Base-by-base conservation (phyloP, 768 basidiomycete genomes). In the Kwoniella botswanensis region DNA sequence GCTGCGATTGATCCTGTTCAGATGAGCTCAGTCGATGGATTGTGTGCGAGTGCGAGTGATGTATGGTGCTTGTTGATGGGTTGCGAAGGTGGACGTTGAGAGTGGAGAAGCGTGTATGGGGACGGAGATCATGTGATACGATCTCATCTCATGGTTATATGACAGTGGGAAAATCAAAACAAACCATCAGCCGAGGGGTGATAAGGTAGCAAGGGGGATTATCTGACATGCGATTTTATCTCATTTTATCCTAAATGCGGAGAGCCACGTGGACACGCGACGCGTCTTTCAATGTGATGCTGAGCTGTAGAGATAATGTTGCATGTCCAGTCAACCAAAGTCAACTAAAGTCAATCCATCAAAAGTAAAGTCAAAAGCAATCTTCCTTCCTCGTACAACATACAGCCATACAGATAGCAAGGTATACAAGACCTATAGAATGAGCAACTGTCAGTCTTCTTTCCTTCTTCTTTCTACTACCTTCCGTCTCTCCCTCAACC, bases 271-370 rank as follows among this genome's bases (percentile, higher is more conserved):
- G 68, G 35, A 26, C 4, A 64, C 63, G 63, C 63, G 63, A 52
- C 63, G 63, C 63, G 63, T 64, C 26, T 55, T 50, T 2, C 24
- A n/a, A 52, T 44, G 6, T 15, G 15, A 2, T 50, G 46, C 13
- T 63, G 17, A 26, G 46, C 43, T 24, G 12, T 11, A 46, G 5
- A 52, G 4, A 43, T 44, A 58, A 67, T 67, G 65, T 67, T 63
- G 44, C 7, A 63, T 50, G 67, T 68, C 67, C 67, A 68, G 67
- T 68, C 67, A 68, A 54, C 67, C 52, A 66, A 66, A 5, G 46
- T 35, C 29, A 13, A 64, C 6, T 18, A 46, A 18, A 63, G 43
- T 43, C 35, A 6, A 60, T 60, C 46, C 57, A 59, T 29, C 57
- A 59, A 12, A 50, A 50, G 46, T 50, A 50, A 10, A 50, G 46